A percentile compares a stretch with the other conserved stretches of the same genome.
Evolutionary conservation across 2,329 filamentous ascomycete genomes (phyloP).

Genomic region (Colletotrichum australisinense): DNA sequence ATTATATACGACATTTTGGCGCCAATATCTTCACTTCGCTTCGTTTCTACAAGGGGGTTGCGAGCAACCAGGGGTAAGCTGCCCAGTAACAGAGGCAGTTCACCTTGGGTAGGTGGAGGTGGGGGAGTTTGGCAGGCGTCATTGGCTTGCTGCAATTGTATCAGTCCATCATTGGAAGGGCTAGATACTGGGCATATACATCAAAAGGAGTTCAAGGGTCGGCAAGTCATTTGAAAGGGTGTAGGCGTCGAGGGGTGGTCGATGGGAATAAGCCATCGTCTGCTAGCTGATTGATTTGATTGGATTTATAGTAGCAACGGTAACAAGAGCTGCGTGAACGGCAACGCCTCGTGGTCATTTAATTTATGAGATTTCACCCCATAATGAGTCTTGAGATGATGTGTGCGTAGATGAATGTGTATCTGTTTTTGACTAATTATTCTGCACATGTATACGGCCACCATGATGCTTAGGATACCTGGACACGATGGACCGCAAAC

Average conservation of each 20-base stretch:
- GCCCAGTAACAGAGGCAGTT: constrained; percentile 18
- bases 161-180: constrained; percentile 28
- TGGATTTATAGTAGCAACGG: constrained; percentile 28
- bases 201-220: constrained; percentile 56
- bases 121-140: constrained; percentile 26
- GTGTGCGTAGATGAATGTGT: too few species aligned
- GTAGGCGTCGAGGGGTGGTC: constrained; percentile 28
- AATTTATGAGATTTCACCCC: neutral
- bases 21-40: constrained; percentile 15
- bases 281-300: constrained; percentile 37
- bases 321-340: constrained; percentile 35
- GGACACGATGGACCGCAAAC: neutral
- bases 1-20: constrained; percentile 25
- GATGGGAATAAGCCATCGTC: constrained; percentile 6
- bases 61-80: constrained; percentile 10
- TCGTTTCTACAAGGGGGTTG: constrained; percentile 2
- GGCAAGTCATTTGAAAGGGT: constrained; percentile 38
- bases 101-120: constrained; percentile 4
- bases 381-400: too few species aligned
- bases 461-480: too few species aligned
- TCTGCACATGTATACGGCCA: too few species aligned
- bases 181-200: constrained; percentile 53
- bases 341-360: constrained; percentile 16
- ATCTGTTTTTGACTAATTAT: too few species aligned
- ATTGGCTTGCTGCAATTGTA: constrained; percentile 27